A percentile compares a stretch with the other conserved stretches of the same genome.
Evolutionary conservation across 441 rosid species (phyloP).

Genomic region (Mallotus repandus): DNA sequence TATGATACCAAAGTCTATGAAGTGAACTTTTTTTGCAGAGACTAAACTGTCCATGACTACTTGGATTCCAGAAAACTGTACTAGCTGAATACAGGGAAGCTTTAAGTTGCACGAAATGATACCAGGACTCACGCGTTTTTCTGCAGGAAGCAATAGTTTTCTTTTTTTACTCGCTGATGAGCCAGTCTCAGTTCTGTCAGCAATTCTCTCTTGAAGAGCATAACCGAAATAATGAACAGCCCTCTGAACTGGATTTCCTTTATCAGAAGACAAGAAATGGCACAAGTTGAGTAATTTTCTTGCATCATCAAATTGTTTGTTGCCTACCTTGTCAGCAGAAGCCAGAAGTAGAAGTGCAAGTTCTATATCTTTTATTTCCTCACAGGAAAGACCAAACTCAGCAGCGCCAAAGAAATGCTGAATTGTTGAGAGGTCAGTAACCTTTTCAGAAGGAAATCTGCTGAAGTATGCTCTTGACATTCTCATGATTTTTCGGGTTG

Average conservation of each 20-base stretch:
- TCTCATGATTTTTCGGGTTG: slow-evolving; percentile 22
- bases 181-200: slow-evolving; percentile 16
- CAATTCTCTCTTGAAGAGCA: slow-evolving; percentile 28
- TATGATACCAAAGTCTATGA: slow-evolving; percentile 29
- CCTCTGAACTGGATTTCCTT: slow-evolving; percentile 32
- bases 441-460: slow-evolving; percentile 15
- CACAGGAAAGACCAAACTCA: slow-evolving; percentile 12
- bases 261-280: slow-evolving; percentile 23
- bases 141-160: slow-evolving; percentile 11
- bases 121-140: slow-evolving; percentile 3
- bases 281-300: slow-evolving; percentile 23
- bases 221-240: slow-evolving; percentile 26
- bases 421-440: slow-evolving; percentile 7
- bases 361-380: slow-evolving; percentile 24
- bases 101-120: slow-evolving; percentile 5
- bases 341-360: slow-evolving; percentile 27
- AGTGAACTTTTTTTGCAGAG: slow-evolving; percentile 25
- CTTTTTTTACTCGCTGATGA: slow-evolving; percentile 1
- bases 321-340: slow-evolving; percentile 27
- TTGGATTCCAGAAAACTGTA: slow-evolving; percentile 32
- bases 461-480: slow-evolving; percentile 24
- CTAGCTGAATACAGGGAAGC: slow-evolving; percentile 27
- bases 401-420: slow-evolving; percentile 10
- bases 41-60: slow-evolving; percentile 27
- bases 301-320: slow-evolving; percentile 23